Conservation (phyloP, 441 rosid genomes). For the Populus tomentosa region DNA sequence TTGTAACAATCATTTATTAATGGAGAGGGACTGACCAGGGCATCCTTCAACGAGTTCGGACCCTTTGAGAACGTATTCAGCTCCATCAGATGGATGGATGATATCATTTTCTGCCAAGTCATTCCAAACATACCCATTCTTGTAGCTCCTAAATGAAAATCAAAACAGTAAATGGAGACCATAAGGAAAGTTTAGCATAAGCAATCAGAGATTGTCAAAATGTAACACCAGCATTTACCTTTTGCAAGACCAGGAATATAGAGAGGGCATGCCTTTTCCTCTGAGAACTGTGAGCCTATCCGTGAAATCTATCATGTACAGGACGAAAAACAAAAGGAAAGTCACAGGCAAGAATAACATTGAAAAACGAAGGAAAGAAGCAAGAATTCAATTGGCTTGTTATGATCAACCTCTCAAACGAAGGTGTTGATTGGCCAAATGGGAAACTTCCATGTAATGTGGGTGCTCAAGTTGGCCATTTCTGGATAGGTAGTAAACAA, state of each 20-base stretch:
- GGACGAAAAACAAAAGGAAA: not conserved
- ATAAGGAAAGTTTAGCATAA: not conserved
- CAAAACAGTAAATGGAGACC: not conserved
- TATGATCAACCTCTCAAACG: conserved; percentile 57
- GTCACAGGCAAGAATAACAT: not conserved
- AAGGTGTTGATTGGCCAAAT: conserved; percentile 61
- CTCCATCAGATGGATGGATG: conserved; percentile 67
- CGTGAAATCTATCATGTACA: conserved; percentile 45
- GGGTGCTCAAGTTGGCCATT: conserved; percentile 94
- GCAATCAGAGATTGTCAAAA: not conserved
- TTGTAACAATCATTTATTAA: not conserved
- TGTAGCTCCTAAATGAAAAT: conserved; percentile 54
- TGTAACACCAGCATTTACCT: conserved; percentile 34
- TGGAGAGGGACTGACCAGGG: conserved; percentile 36
- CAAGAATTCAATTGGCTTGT: not conserved
- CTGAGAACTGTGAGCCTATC: conserved; percentile 65
- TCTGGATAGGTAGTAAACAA: conserved; percentile 80
- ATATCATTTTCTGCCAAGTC: conserved; percentile 75
- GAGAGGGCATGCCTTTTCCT: conserved; percentile 77
- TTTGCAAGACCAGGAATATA: conserved; percentile 94
- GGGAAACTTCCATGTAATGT: conserved; percentile 75
- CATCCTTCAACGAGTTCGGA: conserved; percentile 58
- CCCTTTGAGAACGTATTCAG: conserved; percentile 88
- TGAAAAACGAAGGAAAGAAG: not conserved
- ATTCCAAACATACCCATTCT: conserved; percentile 91